Conservation (phyloP, 2,329 filamentous ascomycete species). For the Venturiaceae sp. region DNA sequence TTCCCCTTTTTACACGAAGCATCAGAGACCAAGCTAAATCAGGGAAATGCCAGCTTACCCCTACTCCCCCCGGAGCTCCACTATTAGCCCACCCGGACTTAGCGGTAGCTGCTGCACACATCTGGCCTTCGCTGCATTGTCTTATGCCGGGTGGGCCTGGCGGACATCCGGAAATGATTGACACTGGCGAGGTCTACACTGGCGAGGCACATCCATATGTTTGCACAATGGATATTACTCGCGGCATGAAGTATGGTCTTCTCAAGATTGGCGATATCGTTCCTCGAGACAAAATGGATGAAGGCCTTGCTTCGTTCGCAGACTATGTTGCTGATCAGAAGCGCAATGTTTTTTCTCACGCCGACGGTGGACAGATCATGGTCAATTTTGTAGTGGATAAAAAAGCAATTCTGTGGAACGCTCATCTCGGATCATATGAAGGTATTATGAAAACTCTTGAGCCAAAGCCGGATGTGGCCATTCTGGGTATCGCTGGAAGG, state of each 20-base stretch:
- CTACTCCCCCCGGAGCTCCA: neutral
- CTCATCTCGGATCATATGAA: too few relatives aligned
- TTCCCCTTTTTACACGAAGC: conserved; percentile 14
- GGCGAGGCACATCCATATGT: neutral
- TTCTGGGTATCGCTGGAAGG: too few relatives aligned
- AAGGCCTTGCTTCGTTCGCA: neutral
- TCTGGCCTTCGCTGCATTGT: conserved; percentile 16
- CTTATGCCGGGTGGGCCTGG: conserved; percentile 13
- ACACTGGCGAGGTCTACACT: conserved; percentile 12
- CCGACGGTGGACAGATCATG: too few relatives aligned
- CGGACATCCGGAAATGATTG: conserved; percentile 10
- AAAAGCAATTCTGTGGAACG: too few relatives aligned
- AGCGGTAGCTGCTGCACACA: conserved; percentile 10
- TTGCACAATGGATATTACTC: neutral
- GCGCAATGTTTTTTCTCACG: neutral
- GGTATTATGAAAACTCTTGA: too few relatives aligned
- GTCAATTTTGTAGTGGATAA: too few relatives aligned
- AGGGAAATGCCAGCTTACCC: neutral
- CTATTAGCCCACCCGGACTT: neutral
- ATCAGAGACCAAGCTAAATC: neutral
- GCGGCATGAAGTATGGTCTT: neutral
- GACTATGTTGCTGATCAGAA: neutral
- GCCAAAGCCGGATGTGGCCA: too few relatives aligned
- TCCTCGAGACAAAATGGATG: neutral
- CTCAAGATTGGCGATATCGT: neutral